These are phyloP conservation scores for Solanum chiquidenum DNA, from an alignment of 257 asterid species.

Conservation along the genomic window DNA sequence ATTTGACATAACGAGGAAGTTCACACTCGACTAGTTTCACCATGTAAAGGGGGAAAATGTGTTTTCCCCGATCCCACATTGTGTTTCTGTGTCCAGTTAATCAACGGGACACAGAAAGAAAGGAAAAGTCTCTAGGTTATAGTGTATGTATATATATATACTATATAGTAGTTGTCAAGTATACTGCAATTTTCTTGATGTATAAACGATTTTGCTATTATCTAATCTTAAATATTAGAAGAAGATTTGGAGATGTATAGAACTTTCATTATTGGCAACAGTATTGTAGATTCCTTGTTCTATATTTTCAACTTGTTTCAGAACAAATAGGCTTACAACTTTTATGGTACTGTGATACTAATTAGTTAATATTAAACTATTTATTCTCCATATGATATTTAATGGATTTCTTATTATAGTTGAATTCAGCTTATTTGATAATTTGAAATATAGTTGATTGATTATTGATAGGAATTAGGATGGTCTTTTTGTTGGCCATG, in stretches of 20 bases:
- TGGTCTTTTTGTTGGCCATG: not conserved
- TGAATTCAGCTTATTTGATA: not conserved
- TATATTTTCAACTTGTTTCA: not conserved
- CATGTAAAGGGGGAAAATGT: no score
- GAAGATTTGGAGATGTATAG: not conserved
- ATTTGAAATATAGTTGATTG: not conserved
- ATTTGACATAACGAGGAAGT: not conserved
- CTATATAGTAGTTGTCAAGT: not conserved
- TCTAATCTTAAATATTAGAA: not conserved
- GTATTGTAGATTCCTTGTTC: not conserved
- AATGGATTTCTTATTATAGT: not conserved
- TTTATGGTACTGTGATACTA: not conserved
- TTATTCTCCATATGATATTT: not conserved
- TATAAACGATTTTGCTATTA: not conserved
- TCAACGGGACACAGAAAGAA: not conserved
- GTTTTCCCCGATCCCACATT: not conserved
- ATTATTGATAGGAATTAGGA: not conserved
- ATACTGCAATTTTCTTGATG: not conserved
- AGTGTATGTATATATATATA: not conserved
- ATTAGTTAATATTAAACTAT: not conserved
- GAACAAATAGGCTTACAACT: not conserved
- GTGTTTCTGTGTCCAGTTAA: not conserved
- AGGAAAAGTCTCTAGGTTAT: not conserved
- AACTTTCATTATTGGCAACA: not conserved
- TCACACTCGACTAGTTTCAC: not conserved